phyloP scores from a whole-genome alignment of 2,329 filamentous ascomycete species.

The Diaporthe sp. region DNA sequence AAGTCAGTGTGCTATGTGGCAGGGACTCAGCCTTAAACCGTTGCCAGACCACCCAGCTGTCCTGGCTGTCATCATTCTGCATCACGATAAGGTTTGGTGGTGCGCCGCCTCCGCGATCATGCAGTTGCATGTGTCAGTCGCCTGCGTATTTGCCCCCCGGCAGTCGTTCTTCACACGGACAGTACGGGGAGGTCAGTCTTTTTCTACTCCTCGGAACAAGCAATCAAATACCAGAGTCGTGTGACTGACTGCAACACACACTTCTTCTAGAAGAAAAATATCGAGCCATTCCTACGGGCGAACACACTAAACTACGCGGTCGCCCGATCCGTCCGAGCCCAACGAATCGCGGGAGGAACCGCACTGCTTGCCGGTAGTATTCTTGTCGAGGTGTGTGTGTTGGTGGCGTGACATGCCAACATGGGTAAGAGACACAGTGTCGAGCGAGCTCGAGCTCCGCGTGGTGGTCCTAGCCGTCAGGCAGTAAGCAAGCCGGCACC shows the following conservation, averaged over 20 bases:
- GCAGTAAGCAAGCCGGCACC: neutral
- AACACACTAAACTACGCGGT: neutral
- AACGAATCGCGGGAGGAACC: constrained; percentile 17
- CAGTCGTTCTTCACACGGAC: neutral
- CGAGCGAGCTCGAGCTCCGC: neutral
- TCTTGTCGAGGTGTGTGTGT: neutral
- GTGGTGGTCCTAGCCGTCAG: neutral
- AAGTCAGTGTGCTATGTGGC: neutral
- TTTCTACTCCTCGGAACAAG: neutral
- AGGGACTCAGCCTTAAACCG: constrained; percentile 16
- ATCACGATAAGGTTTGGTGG: constrained; percentile 17
- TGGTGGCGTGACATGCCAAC: neutral
- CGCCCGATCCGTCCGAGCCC: neutral
- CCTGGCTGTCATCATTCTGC: constrained; percentile 12
- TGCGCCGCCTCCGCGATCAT: constrained; percentile 11
- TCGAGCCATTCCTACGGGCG: neutral
- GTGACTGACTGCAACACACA: neutral
- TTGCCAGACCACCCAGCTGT: neutral
- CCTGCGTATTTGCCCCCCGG: neutral
- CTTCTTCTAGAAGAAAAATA: constrained; percentile 5
- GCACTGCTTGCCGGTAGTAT: constrained; percentile 15
- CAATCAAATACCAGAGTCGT: neutral
- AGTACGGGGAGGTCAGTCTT: neutral
- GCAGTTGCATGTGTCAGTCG: constrained; percentile 16
- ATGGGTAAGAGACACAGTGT: neutral